Percentiles rank a stretch among this genome's conserved stretches.
Evolutionary conservation across 2,329 filamentous ascomycete genomes (phyloP).

Genomic region (Exophiala sideris): DNA sequence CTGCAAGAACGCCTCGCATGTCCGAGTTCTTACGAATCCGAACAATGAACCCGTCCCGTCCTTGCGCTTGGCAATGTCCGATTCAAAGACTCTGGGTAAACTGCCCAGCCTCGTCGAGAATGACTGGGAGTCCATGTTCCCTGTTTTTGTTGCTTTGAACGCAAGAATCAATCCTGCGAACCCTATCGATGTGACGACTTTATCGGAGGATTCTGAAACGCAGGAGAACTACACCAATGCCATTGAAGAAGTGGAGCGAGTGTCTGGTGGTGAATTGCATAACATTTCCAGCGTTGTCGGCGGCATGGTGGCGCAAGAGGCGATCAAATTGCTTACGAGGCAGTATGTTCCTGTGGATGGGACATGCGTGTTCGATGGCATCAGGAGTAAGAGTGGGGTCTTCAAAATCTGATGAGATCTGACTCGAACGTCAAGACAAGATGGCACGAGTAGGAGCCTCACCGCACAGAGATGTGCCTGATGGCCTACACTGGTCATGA

Average conservation of each 20-base stretch:
- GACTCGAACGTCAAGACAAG: too few species aligned
- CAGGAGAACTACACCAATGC: constrained; percentile 49
- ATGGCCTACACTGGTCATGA: too few species aligned
- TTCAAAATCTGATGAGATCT: constrained; percentile 19
- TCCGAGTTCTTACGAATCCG: constrained; percentile 75
- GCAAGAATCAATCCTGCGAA: constrained; percentile 32
- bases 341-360: constrained; percentile 65
- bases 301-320: constrained; percentile 93
- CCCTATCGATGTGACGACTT: constrained; percentile 33
- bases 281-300: constrained; percentile 85
- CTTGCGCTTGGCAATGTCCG: constrained; percentile 16
- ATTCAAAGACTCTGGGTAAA: constrained; percentile 15
- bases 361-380: constrained; percentile 61
- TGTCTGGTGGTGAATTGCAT: constrained; percentile 81
- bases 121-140: constrained; percentile 59
- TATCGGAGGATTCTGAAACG: constrained; percentile 39
- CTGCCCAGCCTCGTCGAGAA: constrained; percentile 30
- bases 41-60: constrained; percentile 35
- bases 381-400: constrained; percentile 50
- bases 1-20: constrained; percentile 75
- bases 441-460: too few species aligned
- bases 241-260: constrained; percentile 68
- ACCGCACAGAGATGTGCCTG: too few species aligned
- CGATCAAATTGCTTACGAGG: constrained; percentile 75
- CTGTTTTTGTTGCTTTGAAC: constrained; percentile 67